Conservation (phyloP, 805 yeast species). For the Teunomyces stri region DNA sequence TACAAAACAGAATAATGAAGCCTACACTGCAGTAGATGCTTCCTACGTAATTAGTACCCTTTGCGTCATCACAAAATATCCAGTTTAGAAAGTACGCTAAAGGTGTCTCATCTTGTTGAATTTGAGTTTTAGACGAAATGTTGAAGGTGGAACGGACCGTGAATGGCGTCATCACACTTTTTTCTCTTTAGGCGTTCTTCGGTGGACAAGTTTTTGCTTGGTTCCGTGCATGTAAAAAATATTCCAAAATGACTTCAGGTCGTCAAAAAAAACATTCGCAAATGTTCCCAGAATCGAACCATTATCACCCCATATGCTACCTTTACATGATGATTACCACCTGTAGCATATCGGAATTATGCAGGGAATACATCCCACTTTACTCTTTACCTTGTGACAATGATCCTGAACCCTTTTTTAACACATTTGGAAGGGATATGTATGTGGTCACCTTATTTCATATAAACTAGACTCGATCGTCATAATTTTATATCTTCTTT, state of each 20-base stretch:
- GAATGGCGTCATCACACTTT: neutral
- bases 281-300: neutral
- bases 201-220: neutral
- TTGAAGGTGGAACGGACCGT: neutral
- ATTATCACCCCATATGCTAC: neutral
- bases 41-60: no score
- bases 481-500: slow-evolving; percentile 1
- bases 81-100: neutral
- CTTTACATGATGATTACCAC: neutral
- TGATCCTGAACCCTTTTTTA: neutral
- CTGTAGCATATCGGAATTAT: neutral
- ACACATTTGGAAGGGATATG: slow-evolving; percentile 1
- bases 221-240: slow-evolving; percentile 3
- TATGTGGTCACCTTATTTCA: slow-evolving; percentile 2
- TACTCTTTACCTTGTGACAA: no score
- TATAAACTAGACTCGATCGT: neutral
- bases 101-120: no score
- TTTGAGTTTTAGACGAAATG: neutral
- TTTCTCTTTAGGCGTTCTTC: neutral
- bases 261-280: neutral
- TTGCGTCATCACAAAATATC: no score
- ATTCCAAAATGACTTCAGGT: neutral
- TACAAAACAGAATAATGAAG: neutral
- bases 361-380: neutral
- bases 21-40: neutral